Conservation (phyloP, 1,284 basidiomycete species). For the Schizophyllum commune region DNA sequence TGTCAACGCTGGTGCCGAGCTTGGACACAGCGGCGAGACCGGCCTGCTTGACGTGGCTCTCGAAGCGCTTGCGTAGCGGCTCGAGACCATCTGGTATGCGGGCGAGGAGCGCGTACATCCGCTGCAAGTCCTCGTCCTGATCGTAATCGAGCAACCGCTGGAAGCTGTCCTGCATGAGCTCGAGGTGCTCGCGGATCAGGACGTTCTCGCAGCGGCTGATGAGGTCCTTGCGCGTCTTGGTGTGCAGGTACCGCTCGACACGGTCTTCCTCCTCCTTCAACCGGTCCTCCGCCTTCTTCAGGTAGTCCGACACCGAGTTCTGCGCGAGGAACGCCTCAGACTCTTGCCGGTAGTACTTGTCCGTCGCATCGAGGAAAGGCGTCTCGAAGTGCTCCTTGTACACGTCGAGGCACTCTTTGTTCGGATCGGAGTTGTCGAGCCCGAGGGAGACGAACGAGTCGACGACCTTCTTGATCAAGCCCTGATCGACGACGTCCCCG, state of each 20-base stretch:
- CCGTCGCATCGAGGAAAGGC: conserved; percentile 85
- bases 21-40: conserved; percentile 84
- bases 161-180: conserved; percentile 93
- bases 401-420: conserved; percentile 90
- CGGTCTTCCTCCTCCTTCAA: conserved; percentile 93
- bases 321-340: conserved; percentile 85
- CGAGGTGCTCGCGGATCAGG: conserved; percentile 84
- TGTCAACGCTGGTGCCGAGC: conserved; percentile 57
- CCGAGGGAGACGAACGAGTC: conserved; percentile 97
- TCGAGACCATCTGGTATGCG: conserved; percentile 90
- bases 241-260: conserved; percentile 91
- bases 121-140: conserved; percentile 87
- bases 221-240: conserved; percentile 79
- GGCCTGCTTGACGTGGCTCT: conserved; percentile 88
- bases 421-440: conserved; percentile 85
- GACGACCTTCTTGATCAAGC: conserved; percentile 92
- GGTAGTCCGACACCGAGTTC: conserved; percentile 92
- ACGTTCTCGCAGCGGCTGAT: conserved; percentile 90
- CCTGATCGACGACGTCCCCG: conserved; percentile 90
- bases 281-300: conserved; percentile 93
- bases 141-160: conserved; percentile 89
- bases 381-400: conserved; percentile 91
- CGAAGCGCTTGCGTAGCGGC: conserved; percentile 88
- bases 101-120: conserved; percentile 91
- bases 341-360: conserved; percentile 88